phyloP scores from a whole-genome alignment of 1,284 basidiomycete genomes.

The Sanghuangporus weigelae region DNA sequence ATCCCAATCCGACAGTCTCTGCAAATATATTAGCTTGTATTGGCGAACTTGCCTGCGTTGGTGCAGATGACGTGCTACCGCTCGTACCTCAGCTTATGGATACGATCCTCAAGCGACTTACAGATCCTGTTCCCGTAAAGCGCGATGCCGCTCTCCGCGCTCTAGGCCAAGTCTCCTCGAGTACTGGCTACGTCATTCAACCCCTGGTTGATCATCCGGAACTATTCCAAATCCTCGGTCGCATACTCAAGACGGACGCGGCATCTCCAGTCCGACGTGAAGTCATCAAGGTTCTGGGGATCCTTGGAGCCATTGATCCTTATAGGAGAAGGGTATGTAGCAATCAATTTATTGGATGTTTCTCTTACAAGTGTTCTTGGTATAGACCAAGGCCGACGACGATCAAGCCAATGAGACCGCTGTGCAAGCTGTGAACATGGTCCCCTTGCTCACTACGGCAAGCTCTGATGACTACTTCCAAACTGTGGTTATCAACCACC shows the following conservation, averaged over 20 bases:
- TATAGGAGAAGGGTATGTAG: constrained; percentile 80
- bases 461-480: constrained; percentile 95
- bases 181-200: constrained; percentile 91
- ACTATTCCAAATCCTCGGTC: constrained; percentile 81
- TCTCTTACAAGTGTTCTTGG: constrained; percentile 13
- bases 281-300: constrained; percentile 91
- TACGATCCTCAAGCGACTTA: constrained; percentile 84
- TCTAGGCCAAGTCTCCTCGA: constrained; percentile 92
- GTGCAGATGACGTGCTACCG: constrained; percentile 86
- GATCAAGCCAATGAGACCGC: constrained; percentile 70
- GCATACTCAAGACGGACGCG: constrained; percentile 84
- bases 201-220: constrained; percentile 91
- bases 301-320: constrained; percentile 96
- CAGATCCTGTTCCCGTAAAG: constrained; percentile 81
- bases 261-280: constrained; percentile 79
- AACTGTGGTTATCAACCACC: constrained; percentile 88
- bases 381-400: constrained; percentile 69
- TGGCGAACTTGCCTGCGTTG: constrained; percentile 90
- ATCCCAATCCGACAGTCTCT: constrained; percentile 82
- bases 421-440: constrained; percentile 55
- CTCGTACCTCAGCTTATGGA: constrained; percentile 87
- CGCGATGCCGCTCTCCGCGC: constrained; percentile 94
- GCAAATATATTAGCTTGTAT: constrained; percentile 93
- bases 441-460: constrained; percentile 44
- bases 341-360: background rate